Evolutionary conservation across 2,329 filamentous ascomycete genomes (phyloP).

Genomic region (Ambrosiella beaveri): DNA sequence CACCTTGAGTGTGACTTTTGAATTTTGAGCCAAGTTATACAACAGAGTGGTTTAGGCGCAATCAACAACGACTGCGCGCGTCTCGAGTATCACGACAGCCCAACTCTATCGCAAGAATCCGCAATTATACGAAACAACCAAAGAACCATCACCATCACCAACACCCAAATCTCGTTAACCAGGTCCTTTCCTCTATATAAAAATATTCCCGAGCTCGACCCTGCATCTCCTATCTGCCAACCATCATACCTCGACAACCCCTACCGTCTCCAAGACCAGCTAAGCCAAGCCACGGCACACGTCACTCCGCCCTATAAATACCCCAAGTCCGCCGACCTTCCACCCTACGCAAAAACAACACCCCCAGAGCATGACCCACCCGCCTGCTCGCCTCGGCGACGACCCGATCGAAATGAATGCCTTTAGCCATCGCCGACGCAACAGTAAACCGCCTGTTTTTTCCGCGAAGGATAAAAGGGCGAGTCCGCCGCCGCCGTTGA

Average conservation of each 20-base stretch:
- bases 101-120: too few relatives aligned
- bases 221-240: neutral
- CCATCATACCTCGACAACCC: neutral
- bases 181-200: neutral
- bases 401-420: slow-evolving; percentile 12
- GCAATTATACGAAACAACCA: too few relatives aligned
- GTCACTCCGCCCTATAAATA: neutral
- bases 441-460: slow-evolving; percentile 12
- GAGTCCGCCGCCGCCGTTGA: neutral
- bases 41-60: too few relatives aligned
- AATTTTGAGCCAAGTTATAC: too few relatives aligned
- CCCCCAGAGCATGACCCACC: neutral
- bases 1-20: too few relatives aligned
- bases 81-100: too few relatives aligned
- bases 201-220: neutral
- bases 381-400: slow-evolving; percentile 3
- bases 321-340: neutral
- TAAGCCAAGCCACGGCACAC: neutral
- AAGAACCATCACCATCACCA: neutral
- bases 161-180: neutral
- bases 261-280: neutral
- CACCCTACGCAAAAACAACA: too few relatives aligned
- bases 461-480: neutral
- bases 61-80: too few relatives aligned
- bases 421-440: slow-evolving; percentile 15